Evolutionary conservation across 2,329 filamentous ascomycete genomes (phyloP).

Genomic region (Fonsecaea erecta): DNA sequence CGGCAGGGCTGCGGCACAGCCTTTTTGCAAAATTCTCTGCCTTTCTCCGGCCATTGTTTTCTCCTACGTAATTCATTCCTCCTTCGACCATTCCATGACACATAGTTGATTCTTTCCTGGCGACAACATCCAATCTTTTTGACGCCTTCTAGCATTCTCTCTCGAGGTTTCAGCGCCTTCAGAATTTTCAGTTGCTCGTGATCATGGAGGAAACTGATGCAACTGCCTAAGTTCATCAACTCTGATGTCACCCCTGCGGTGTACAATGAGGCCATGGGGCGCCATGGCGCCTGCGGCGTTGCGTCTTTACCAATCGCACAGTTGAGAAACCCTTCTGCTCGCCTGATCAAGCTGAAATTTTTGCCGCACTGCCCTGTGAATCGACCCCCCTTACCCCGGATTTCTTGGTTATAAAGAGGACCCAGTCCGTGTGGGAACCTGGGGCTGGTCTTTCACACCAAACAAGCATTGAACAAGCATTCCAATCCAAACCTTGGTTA

Average conservation of each 20-base stretch:
- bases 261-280: not conserved
- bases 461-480: slow-evolving; percentile 19
- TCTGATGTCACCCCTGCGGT: not conserved
- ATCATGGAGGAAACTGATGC: slow-evolving; percentile 15
- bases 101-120: slow-evolving; percentile 17
- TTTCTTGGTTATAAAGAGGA: slow-evolving; percentile 7
- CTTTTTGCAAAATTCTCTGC: slow-evolving; percentile 16
- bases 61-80: slow-evolving; percentile 29
- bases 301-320: not conserved
- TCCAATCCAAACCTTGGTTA: not conserved
- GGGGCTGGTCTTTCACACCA: slow-evolving; percentile 3
- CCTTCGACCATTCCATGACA: slow-evolving; percentile 24
- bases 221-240: not conserved
- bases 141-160: not conserved
- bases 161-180: slow-evolving; percentile 5
- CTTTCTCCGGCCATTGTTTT: slow-evolving; percentile 15
- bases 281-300: not conserved
- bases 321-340: not conserved
- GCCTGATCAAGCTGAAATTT: slow-evolving; percentile 7
- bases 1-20: slow-evolving; percentile 15
- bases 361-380: not conserved
- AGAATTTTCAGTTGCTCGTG: slow-evolving; percentile 25
- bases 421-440: not conserved
- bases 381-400: slow-evolving; percentile 7
- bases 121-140: slow-evolving; percentile 22